Conservation (phyloP, 164 flowering plant species). For the Annona squamosa region DNA sequence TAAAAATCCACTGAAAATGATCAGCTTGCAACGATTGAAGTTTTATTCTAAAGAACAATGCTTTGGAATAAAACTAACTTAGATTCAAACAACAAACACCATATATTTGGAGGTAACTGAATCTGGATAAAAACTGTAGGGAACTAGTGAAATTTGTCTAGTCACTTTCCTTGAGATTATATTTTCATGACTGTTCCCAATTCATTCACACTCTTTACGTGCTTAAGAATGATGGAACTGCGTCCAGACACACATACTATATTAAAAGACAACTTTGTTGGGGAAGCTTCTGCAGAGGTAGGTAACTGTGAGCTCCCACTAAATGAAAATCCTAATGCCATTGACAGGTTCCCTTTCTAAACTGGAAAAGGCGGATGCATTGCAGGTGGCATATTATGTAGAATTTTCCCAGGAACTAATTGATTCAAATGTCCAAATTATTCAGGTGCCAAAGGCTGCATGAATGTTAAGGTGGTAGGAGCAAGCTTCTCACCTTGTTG, state of each 20-base stretch:
- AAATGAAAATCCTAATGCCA: conserved; percentile 23
- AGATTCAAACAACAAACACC: too few relatives aligned
- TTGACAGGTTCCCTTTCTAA: conserved; percentile 14
- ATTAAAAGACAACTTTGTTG: conserved; percentile 11
- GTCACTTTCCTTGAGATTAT: too few relatives aligned
- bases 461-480: conserved; percentile 15
- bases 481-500: conserved; percentile 15
- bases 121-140: too few relatives aligned
- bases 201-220: too few relatives aligned
- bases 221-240: neutral
- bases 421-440: conserved; percentile 19
- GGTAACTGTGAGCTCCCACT: conserved; percentile 10
- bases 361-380: conserved; percentile 19
- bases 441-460: conserved; percentile 24
- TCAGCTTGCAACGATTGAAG: too few relatives aligned
- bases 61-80: too few relatives aligned
- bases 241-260: conserved; percentile 17
- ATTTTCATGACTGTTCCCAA: too few relatives aligned
- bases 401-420: conserved; percentile 18
- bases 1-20: too few relatives aligned
- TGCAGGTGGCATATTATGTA: conserved; percentile 16
- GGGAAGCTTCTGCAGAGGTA: conserved; percentile 12
- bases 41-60: too few relatives aligned
- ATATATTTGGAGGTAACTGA: too few relatives aligned
- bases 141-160: too few relatives aligned